A percentile compares a stretch with the other conserved stretches of the same genome.
These are phyloP conservation scores for Fragilariopsis cylindrus DNA, from an alignment of 108 stramenopile genomes.

Conservation along the genomic window DNA sequence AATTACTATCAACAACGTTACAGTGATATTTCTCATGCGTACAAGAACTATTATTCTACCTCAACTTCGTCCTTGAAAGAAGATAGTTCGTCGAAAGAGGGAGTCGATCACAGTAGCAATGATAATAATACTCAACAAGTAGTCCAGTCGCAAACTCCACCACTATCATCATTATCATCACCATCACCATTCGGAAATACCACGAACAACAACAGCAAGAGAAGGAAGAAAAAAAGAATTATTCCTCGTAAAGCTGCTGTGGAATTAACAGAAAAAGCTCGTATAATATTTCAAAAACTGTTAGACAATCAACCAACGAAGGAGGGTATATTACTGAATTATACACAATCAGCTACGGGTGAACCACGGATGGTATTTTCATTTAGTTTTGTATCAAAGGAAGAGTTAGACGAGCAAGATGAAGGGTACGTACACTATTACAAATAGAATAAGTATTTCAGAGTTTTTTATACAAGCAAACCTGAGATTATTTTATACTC, in stretches of 20 bases:
- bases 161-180: conserved; percentile 1
- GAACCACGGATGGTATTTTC: conserved; percentile 84
- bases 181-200: not conserved
- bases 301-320: conserved; percentile 38
- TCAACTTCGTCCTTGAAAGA: not conserved
- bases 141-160: not conserved
- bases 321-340: conserved; percentile 63
- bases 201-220: too few relatives aligned
- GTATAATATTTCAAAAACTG: conserved; percentile 52
- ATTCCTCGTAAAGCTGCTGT: conserved; percentile 75
- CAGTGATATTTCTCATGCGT: too few relatives aligned
- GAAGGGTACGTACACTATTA: conserved; percentile 50
- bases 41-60: not conserved
- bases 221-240: conserved; percentile 31
- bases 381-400: conserved; percentile 70
- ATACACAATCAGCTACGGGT: conserved; percentile 62
- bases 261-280: conserved; percentile 60
- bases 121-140: too few relatives aligned
- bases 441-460: too few relatives aligned
- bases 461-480: too few relatives aligned
- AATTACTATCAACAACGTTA: too few relatives aligned
- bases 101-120: not conserved
- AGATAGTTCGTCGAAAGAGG: not conserved
- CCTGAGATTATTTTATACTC: too few relatives aligned
- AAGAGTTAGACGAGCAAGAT: conserved; percentile 52